phyloP scores from a whole-genome alignment of 192 early-diverging fungal species.

The Gigaspora rosea region DNA sequence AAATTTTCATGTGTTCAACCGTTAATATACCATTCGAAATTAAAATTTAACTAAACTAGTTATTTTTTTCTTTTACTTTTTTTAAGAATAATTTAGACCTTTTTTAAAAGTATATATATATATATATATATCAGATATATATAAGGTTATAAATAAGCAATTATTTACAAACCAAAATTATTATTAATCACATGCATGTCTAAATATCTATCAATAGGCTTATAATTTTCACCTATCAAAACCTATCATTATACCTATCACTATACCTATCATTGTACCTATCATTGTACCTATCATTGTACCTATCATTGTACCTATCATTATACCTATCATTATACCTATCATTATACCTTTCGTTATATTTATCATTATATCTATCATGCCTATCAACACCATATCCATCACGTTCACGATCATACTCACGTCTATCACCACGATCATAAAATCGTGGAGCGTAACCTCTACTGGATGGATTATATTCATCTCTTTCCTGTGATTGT shows the following conservation, averaged over 20 bases:
- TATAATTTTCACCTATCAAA: not conserved
- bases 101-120: too few relatives aligned
- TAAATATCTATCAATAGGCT: too few relatives aligned
- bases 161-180: too few relatives aligned
- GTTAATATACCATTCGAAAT: too few relatives aligned
- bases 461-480: not conserved
- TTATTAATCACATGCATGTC: too few relatives aligned
- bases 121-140: too few relatives aligned
- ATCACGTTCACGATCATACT: not conserved
- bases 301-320: not conserved
- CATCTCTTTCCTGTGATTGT: not conserved
- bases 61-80: not conserved
- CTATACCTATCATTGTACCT: not conserved
- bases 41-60: too few relatives aligned
- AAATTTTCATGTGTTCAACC: too few relatives aligned
- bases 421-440: conserved; percentile 3
- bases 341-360: not conserved
- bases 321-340: conserved; percentile 7
- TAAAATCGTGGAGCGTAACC: not conserved
- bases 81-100: not conserved
- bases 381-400: not conserved
- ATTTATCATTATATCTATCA: not conserved
- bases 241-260: conserved; percentile 7
- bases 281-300: not conserved
- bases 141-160: too few relatives aligned